Base-by-base conservation (phyloP, 257 asterid genomes). In the Nicotiana tabacum region DNA sequence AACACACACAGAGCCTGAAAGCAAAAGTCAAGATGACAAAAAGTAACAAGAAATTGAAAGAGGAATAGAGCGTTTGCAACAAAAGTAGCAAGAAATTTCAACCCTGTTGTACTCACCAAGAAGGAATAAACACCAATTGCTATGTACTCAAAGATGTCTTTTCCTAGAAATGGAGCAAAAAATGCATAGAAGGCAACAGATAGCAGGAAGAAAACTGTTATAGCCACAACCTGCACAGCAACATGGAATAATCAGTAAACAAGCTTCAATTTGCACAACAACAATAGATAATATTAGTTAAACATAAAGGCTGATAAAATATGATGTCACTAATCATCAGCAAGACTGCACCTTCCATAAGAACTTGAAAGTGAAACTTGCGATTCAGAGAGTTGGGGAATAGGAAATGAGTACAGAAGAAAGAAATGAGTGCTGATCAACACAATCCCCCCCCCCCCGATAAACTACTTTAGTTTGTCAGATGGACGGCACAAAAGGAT, bases 121-220 rank as follows among this genome's bases (percentile, higher is more conserved):
- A 93, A 88, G 85, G 99, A 96, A 84, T 96, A 94, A 78, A 96
- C 89, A 83, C 98, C 97, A 60, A 87, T 88, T 16, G 98, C 98
- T 9, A 91, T 51, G 90, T 93, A 93, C 89, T 94, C 97, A 64
- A 89, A 96, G 86, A 96, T 86, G 86, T 90, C 91, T 86, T 93
- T 96, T 77, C 99, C 98, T 13, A 96, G 93, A 89, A 96, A 94
- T 74, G 99, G 98, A 83, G 99, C 99, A 51, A 94, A 96, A 86
- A 96, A 96, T 9, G 97, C 98, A 89, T 94, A 96, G 92, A 94
- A 96, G 84, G 97, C 98, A 83, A 96, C 96, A 46, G 97, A 94
- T 83, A 96, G 85, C 82, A 94, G 89, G 92, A 90, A 94, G 85
- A 94, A 96, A 39, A 96, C 97, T 81, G 98, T 96, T 86, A 96